These are phyloP conservation scores for Pyricularia pennisetigena DNA, from an alignment of 2,329 filamentous ascomycete genomes.

Conservation along the genomic window DNA sequence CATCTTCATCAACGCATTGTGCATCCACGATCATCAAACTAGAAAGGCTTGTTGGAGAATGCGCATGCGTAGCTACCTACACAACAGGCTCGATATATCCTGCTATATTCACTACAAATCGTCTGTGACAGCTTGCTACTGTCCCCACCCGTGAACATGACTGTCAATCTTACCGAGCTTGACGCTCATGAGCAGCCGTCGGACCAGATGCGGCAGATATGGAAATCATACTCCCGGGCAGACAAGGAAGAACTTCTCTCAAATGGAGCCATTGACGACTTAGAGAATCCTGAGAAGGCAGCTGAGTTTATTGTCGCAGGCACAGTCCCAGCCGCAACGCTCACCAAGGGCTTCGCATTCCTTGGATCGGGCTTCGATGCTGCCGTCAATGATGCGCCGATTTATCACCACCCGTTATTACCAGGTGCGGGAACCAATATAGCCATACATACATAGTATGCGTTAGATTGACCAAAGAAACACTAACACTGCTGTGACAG, in stretches of 20 bases:
- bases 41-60: not conserved
- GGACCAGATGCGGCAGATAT: slow-evolving; percentile 55
- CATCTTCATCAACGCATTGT: not conserved
- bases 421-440: slow-evolving; percentile 43
- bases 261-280: slow-evolving; percentile 48
- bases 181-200: slow-evolving; percentile 76
- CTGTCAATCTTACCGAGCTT: slow-evolving; percentile 36
- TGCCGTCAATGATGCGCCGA: slow-evolving; percentile 28
- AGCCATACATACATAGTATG: not conserved
- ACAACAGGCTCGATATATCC: not conserved
- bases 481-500: slow-evolving; percentile 31
- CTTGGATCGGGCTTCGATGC: slow-evolving; percentile 21
- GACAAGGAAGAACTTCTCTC: slow-evolving; percentile 38
- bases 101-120: not conserved
- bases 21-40: not conserved
- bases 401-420: slow-evolving; percentile 57
- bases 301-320: slow-evolving; percentile 35
- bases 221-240: slow-evolving; percentile 64
- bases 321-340: slow-evolving; percentile 28
- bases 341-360: slow-evolving; percentile 32
- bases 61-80: not conserved
- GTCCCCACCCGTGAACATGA: slow-evolving; percentile 20
- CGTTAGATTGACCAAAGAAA: not conserved
- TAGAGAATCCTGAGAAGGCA: slow-evolving; percentile 24
- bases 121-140: not conserved